Percentiles rank a stretch among this genome's conserved stretches.
phyloP scores from a whole-genome alignment of 2,329 filamentous ascomycete genomes.

The Endocalyx cinctus region DNA sequence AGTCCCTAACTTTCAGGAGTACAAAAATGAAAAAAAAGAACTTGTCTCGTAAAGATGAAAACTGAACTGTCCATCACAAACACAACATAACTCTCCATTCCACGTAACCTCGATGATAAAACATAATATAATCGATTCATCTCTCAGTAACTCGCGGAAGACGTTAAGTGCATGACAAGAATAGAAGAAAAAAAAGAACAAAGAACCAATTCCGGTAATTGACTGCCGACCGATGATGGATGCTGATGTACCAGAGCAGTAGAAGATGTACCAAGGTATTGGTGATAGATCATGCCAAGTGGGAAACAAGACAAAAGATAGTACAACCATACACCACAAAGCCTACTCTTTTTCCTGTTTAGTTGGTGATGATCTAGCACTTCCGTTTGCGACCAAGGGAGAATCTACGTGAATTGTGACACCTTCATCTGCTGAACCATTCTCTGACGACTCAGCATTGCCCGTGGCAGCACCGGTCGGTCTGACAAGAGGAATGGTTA shows the following conservation, averaged over 20 bases:
- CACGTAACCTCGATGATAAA: no score
- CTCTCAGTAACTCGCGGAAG: constrained; percentile 18
- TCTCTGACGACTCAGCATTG: constrained; percentile 40
- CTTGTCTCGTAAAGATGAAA: constrained; percentile 21
- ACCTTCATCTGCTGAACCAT: constrained; percentile 45
- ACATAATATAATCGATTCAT: constrained; percentile 21
- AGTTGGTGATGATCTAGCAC: constrained; percentile 44
- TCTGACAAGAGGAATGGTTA: constrained; percentile 35
- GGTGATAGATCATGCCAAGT: constrained; percentile 21
- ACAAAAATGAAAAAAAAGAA: constrained; percentile 23
- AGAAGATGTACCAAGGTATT: constrained; percentile 21
- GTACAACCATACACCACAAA: constrained; percentile 16
- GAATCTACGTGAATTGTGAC: constrained; percentile 51
- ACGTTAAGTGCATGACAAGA: constrained; percentile 16
- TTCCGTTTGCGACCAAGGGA: constrained; percentile 37
- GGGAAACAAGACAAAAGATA: constrained; percentile 23
- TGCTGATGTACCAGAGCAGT: constrained; percentile 12
- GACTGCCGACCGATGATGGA: constrained; percentile 14
- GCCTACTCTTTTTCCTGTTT: constrained; percentile 37
- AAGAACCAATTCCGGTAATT: no score
- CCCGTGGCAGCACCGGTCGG: constrained; percentile 36
- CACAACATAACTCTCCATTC: background rate
- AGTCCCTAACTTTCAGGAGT: constrained; percentile 14
- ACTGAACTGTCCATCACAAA: background rate
- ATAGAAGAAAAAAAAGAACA: constrained; percentile 17